Percentiles rank a stretch among this genome's conserved stretches.
Evolutionary conservation across 352 stramenopile species (phyloP).

Genomic region (Globisporangium lucens): DNA sequence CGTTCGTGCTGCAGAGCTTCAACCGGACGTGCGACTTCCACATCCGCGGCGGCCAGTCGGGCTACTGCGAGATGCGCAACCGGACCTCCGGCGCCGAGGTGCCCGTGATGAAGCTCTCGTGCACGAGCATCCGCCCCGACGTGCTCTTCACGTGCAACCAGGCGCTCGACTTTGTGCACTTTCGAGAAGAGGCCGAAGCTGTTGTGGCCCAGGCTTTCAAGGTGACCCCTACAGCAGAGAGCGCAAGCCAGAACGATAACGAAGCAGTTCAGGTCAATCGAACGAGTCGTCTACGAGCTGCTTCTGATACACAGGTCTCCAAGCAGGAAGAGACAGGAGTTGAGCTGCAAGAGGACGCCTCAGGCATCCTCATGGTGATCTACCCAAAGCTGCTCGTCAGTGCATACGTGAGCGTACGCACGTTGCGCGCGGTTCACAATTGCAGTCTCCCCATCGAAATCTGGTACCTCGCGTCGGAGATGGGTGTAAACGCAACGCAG

Average conservation of each 20-base stretch:
- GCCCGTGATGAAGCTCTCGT: conserved; percentile 36
- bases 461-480: conserved; percentile 47
- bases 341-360: background rate
- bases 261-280: background rate
- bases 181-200: conserved; percentile 15
- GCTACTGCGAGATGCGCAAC: conserved; percentile 51
- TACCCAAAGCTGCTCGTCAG: conserved; percentile 51
- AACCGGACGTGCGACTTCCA: conserved; percentile 41
- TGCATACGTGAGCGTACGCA: conserved; percentile 36
- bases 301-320: background rate
- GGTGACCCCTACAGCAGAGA: background rate
- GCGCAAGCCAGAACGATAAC: background rate
- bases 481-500: conserved; percentile 23
- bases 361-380: conserved; percentile 52
- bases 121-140: conserved; percentile 30
- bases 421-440: conserved; percentile 31
- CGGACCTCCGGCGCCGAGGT: conserved; percentile 30
- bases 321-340: background rate
- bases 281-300: background rate
- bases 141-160: conserved; percentile 42
- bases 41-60: conserved; percentile 31
- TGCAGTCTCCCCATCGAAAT: conserved; percentile 57
- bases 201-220: background rate
- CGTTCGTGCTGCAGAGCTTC: conserved; percentile 22
- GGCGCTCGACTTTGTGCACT: conserved; percentile 41